Base-by-base conservation (phyloP, 768 basidiomycete species). In the Hortiboletus flavorubellus region DNA sequence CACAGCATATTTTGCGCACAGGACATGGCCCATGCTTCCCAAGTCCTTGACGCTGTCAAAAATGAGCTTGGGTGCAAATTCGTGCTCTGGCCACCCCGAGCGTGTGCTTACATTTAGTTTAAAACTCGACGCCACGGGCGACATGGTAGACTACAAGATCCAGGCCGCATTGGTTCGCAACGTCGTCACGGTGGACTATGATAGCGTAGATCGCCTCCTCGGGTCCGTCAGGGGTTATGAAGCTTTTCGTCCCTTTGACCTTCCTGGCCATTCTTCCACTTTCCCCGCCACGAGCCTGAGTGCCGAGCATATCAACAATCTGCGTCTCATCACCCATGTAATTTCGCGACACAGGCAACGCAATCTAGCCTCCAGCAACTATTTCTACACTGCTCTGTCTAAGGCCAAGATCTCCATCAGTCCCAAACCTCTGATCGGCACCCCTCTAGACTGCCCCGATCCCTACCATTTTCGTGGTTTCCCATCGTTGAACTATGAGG, bases 61-160 rank as follows among this genome's bases (percentile, higher is more conserved):
- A 29, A 71, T 83, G 63, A 83, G 80, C 61, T 68, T 86, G 43
- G 81, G 81, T 23, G 63, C 72, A 23, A 62, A 57, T 34, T 61
- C 66, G 9, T 21, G 55, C 3, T 56, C 56, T n/a, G 74, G 72
- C 15, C 55, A 64, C 3, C 71, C 73, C 0, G 84, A 87, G 60
- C 79, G 77, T 7, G 86, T 86, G 2, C 61, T 99, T 59, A 86
- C 92, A 0, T 93, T 98, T 72, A 96, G 93, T 55, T 76, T 79
- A 49, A 86, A 86, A 61, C 56, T 98, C 8, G 78, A 84, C 56
- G 58, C 71, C 1, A 58, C 67, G 3, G 91, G 92, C 0, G 75
- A 83, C n/a, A 77, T 96, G 37, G 61, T 82, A 11, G 91, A 95
- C 52, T 78, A 81, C 61, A 76, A 78, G 56, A 80, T 97, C 33